phyloP scores from a whole-genome alignment of 345 rosid genomes.

The Boechera divaricarpa region DNA sequence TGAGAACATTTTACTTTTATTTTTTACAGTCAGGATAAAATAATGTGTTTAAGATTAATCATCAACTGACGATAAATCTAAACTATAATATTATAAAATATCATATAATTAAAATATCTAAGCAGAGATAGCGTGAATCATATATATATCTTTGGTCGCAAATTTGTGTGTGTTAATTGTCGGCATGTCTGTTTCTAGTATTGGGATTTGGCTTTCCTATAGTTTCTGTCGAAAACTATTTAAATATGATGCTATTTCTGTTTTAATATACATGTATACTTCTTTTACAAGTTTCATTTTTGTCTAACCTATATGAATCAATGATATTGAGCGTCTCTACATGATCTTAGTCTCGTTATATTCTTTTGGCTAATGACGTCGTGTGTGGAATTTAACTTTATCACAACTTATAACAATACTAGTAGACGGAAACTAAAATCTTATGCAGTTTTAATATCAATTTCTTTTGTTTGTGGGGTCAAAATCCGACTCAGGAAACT shows the following conservation, averaged over 20 bases:
- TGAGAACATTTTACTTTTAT: conserved; percentile 10
- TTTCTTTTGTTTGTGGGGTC: conserved; percentile 30
- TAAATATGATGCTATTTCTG: conserved; percentile 10
- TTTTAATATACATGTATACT: conserved; percentile 5
- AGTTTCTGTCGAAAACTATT: conserved; percentile 3
- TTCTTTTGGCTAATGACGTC: conserved; percentile 22
- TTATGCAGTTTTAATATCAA: conserved; percentile 6
- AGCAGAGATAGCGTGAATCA: conserved; percentile 33
- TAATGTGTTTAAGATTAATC: conserved; percentile 23
- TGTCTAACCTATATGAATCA: not conserved
- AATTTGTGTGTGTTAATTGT: conserved; percentile 30
- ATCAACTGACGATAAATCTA: conserved; percentile 23
- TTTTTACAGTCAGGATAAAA: not conserved
- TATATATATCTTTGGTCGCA: conserved; percentile 10
- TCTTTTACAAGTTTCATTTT: not conserved
- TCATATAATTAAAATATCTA: not conserved
- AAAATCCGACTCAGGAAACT: conserved; percentile 39
- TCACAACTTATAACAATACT: conserved; percentile 23
- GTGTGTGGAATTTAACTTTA: conserved; percentile 13
- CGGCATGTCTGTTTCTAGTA: conserved; percentile 36
- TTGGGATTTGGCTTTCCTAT: conserved; percentile 21
- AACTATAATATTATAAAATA: conserved; percentile 8
- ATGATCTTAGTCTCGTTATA: not conserved
- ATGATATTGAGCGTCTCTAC: not conserved
- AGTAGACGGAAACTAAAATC: conserved; percentile 25